phyloP scores from a whole-genome alignment of 2,329 filamentous ascomycete species.

The Colletotrichum orbiculare region DNA sequence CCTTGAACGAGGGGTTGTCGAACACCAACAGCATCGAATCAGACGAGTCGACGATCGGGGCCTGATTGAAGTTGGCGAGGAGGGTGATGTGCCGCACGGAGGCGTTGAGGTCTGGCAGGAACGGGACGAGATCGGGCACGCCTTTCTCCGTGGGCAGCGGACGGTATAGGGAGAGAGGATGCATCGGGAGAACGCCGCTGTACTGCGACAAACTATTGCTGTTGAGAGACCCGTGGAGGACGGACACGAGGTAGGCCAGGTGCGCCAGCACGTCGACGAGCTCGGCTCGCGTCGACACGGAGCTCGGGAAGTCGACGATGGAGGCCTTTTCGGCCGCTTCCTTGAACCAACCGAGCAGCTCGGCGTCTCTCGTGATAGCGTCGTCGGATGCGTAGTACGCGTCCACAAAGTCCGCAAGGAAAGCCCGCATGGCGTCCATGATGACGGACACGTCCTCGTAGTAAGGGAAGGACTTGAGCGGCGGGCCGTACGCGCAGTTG shows the following conservation, averaged over 20 bases:
- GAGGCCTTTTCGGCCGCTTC: neutral
- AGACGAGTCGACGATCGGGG: neutral
- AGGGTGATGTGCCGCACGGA: neutral
- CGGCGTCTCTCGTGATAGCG: neutral
- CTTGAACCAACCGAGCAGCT: neutral
- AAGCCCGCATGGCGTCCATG: neutral
- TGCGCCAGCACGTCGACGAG: neutral
- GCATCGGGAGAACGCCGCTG: neutral
- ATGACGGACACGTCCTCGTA: neutral
- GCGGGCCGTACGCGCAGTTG: neutral
- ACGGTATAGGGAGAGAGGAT: neutral
- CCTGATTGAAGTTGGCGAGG: neutral
- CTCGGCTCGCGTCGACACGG: neutral
- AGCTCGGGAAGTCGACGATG: neutral
- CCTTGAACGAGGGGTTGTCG: neutral
- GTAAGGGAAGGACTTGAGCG: neutral
- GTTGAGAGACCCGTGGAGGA: neutral
- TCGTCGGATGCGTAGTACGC: neutral
- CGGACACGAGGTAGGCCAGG: neutral
- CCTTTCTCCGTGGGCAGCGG: neutral
- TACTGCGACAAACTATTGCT: neutral
- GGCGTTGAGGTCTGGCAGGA: neutral
- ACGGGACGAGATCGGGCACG: neutral
- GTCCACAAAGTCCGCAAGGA: neutral
- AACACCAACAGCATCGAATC: neutral